Conservation (phyloP, 78 protist species). For the Dictyostelium capitatum region DNA sequence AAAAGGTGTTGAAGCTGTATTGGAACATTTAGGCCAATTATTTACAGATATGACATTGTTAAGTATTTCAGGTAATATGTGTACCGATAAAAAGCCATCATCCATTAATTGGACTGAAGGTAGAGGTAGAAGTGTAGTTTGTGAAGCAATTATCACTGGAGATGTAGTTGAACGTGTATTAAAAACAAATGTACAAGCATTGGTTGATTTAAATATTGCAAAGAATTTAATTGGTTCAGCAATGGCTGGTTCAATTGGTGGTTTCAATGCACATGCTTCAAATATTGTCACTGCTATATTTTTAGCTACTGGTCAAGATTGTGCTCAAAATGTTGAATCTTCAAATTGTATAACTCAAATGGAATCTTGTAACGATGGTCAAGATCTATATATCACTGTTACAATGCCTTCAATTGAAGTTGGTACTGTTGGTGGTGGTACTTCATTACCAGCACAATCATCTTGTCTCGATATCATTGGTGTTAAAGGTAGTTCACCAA, state of each 20-base stretch:
- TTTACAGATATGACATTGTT: constrained; percentile 81
- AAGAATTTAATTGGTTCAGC: constrained; percentile 98
- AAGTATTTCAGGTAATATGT: constrained; percentile 91
- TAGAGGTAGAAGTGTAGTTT: constrained; percentile 94
- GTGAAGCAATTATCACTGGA: constrained; percentile 92
- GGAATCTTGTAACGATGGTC: constrained; percentile 87
- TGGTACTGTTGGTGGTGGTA: constrained; percentile 99
- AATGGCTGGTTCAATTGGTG: constrained; percentile 97
- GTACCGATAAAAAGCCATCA: constrained; percentile 95
- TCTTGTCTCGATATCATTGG: constrained; percentile 90
- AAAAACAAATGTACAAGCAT: constrained; percentile 87
- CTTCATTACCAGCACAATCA: constrained; percentile 92
- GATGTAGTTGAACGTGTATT: constrained; percentile 90
- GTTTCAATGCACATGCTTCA: constrained; percentile 98
- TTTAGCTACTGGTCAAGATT: constrained; percentile 98
- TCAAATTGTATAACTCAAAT: constrained; percentile 95
- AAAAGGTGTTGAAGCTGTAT: constrained; percentile 87
- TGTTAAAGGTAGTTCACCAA: constrained; percentile 68
- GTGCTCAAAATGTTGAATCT: constrained; percentile 97
- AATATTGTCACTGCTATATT: constrained; percentile 97
- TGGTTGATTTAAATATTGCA: constrained; percentile 86
- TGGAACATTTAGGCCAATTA: constrained; percentile 26
- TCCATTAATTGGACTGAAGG: constrained; percentile 96
- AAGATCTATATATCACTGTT: constrained; percentile 83
- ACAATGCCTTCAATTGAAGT: constrained; percentile 98